These are phyloP conservation scores for Russula vinacea DNA, from an alignment of 768 basidiomycete genomes.

Conservation along the genomic window DNA sequence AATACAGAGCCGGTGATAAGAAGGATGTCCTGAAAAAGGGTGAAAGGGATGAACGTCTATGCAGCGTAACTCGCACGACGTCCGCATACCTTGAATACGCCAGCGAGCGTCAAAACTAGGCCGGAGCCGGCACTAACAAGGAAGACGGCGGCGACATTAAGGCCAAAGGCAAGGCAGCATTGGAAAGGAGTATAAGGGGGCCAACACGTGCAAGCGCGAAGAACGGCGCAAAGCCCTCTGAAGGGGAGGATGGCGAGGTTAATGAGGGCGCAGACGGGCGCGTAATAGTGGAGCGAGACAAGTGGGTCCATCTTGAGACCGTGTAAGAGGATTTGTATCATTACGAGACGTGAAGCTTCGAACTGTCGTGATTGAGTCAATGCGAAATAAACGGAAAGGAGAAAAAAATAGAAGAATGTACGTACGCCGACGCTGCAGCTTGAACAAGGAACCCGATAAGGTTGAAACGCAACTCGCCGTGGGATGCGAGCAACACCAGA, in stretches of 20 bases:
- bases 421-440: constrained; percentile 80
- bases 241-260: constrained; percentile 85
- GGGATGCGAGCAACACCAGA: constrained; percentile 87
- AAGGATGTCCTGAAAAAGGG: constrained; percentile 70
- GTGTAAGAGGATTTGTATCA: constrained; percentile 93
- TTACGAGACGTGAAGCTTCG: constrained; percentile 90
- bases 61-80: background rate
- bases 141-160: constrained; percentile 94
- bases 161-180: constrained; percentile 85
- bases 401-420: constrained; percentile 29
- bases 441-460: constrained; percentile 85
- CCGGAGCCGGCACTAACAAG: constrained; percentile 86
- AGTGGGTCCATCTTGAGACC: constrained; percentile 98
- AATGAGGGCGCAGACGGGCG: constrained; percentile 89
- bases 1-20: constrained; percentile 89
- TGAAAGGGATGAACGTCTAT: background rate
- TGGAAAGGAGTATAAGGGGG: constrained; percentile 68
- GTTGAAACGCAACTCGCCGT: constrained; percentile 84
- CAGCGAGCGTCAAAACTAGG: constrained; percentile 86
- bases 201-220: constrained; percentile 52
- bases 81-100: constrained; percentile 76
- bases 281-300: constrained; percentile 93
- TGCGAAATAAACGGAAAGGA: background rate
- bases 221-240: constrained; percentile 90
- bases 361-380: constrained; percentile 47